Evolutionary conservation across 768 basidiomycete species (phyloP).

Genomic region (Calocybe indica): DNA sequence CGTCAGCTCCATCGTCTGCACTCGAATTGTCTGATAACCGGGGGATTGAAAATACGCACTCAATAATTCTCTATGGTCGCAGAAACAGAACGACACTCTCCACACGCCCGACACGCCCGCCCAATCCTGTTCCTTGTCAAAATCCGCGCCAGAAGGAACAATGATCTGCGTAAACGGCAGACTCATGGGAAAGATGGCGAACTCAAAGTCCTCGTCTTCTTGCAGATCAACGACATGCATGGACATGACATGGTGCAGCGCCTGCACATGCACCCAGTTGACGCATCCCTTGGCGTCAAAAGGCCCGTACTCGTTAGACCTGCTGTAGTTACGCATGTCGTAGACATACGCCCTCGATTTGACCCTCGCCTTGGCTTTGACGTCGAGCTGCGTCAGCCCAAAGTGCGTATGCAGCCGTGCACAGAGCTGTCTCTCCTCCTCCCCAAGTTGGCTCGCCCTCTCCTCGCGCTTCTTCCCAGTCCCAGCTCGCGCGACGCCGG

Average conservation of each 20-base stretch:
- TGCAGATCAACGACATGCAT: conserved; percentile 42
- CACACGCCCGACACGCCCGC: conserved; percentile 54
- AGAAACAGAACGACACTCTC: conserved; percentile 61
- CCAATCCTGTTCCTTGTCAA: conserved; percentile 43
- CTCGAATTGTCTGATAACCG: background rate
- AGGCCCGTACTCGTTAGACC: conserved; percentile 51
- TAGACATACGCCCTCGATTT: conserved; percentile 55
- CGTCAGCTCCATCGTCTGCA: background rate
- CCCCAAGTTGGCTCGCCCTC: conserved; percentile 3
- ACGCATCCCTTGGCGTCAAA: conserved; percentile 42
- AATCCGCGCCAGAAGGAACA: conserved; percentile 30
- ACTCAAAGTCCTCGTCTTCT: conserved; percentile 24
- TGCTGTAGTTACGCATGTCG: conserved; percentile 49
- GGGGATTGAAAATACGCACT: conserved; percentile 34
- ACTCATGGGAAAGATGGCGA: conserved; percentile 41
- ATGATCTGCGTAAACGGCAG: conserved; percentile 49
- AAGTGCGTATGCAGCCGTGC: conserved; percentile 50
- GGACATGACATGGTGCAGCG: conserved; percentile 49
- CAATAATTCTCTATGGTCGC: conserved; percentile 61
- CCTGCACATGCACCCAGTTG: conserved; percentile 57
- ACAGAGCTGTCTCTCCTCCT: conserved; percentile 39
- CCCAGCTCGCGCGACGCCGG: too few species aligned
- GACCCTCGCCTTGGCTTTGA: conserved; percentile 21
- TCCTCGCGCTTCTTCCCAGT: too few species aligned
- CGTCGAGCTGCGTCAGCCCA: conserved; percentile 46